Base-by-base conservation (phyloP, 164 flowering plant species). In the Nymphaea colorata region DNA sequence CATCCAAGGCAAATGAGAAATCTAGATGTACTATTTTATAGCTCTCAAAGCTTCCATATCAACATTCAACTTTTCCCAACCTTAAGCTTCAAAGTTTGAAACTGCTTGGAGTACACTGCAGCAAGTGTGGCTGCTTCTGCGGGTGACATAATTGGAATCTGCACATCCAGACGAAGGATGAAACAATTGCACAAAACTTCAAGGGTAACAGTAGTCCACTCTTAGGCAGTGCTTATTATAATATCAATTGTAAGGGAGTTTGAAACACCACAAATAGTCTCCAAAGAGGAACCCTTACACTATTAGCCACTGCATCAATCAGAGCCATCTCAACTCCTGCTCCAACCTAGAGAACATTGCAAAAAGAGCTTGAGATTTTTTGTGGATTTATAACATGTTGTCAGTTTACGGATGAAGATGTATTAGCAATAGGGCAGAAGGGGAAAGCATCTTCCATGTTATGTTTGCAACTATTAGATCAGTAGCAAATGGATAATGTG, bases 281-380 rank as follows among this genome's bases (percentile, higher is more conserved):
- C 93, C 98, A 93, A 43, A 93, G 69, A 36, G 98, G 98, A 57
- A 81, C 61, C 5, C 86, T 79, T 64, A 88, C 83, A 76, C 93
- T 88, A 43, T 74, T 81, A 43, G 98, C 90, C 69, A 77, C 96
- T 70, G 95, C 96, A 81, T 90, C 98, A 71, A 93, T 88, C 77
- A 93, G 66, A 61, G 98, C 98, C 98, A 93, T 93, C 85, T 93
- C 98, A 17, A 90, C 81, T 66, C 95, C 98, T 0, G 96, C 93
- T 73, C 98, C 88, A 71, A 88, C 98, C 98, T 92, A 12, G 11
- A 47, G 5, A 47, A 47, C 55, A 47, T 47, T 47, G 12, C 2
- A 7, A 47, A 47, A 47, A 47, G 36, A 25, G 36, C 36, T 25
- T 25, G 36, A 25, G 36, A n/a, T 25, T 1, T 25, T 25, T 25